Evolutionary conservation across 148 eudicot species (phyloP).

Genomic region (Gaultheria prostrata): DNA sequence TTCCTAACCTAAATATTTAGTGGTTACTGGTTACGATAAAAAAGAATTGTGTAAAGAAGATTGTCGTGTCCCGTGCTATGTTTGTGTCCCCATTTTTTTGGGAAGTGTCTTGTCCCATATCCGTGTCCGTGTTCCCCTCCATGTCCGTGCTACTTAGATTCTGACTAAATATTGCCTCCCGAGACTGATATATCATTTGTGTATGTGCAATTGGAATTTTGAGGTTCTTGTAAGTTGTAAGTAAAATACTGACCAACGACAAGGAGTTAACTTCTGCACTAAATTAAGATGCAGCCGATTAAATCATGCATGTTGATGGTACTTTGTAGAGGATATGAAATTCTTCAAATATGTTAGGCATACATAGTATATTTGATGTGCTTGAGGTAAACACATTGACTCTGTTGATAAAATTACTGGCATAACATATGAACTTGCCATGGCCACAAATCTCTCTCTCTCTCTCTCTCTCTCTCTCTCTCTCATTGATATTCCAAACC

Average conservation of each 20-base stretch:
- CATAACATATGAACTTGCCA: background rate
- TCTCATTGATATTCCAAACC: background rate
- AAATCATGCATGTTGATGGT: background rate
- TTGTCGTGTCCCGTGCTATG: too few species aligned
- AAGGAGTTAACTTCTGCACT: background rate
- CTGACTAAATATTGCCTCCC: background rate
- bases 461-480: background rate
- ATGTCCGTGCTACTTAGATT: too few species aligned
- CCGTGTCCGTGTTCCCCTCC: too few species aligned
- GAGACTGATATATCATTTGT: background rate
- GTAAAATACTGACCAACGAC: background rate
- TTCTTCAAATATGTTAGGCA: background rate
- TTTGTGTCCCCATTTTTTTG: too few species aligned
- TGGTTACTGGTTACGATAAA: too few species aligned
- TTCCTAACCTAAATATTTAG: too few species aligned
- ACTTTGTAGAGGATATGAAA: background rate
- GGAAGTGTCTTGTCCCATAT: too few species aligned
- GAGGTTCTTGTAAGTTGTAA: background rate
- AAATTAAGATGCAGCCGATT: background rate
- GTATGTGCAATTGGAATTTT: background rate
- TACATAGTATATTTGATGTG: background rate
- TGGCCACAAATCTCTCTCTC: too few species aligned
- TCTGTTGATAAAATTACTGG: background rate
- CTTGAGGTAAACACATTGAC: background rate
- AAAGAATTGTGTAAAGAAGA: too few species aligned